Evolutionary conservation across 2,329 filamentous ascomycete genomes (phyloP), one percentile per base, ranked within the genome.

Genomic region (Didymella pinodella): DNA sequence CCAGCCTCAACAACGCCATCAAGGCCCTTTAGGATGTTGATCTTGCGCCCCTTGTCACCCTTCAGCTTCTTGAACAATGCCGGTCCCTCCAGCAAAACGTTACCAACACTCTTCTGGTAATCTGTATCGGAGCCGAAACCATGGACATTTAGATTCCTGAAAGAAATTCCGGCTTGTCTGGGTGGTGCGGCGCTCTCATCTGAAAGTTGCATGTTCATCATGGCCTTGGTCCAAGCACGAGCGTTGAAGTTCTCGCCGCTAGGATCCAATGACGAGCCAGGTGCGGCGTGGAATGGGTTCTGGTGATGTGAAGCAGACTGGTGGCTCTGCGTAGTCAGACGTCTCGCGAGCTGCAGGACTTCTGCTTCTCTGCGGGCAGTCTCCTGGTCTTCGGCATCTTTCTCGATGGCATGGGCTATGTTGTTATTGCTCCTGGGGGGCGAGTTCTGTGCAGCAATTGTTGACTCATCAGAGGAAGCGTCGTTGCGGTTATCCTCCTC

Each of bases 1-100:
- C 90, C 90, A 61, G 85, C 85, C 70, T 86, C 82, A 1, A 92
- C 86, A 0, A 91, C 71, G 26, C 89, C 89, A 63, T 91, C 88
- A 56, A 90, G 87, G 67, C 86, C 79, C 62, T 83, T 85, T 60
- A 92, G 77, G 65, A 92, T 92, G 67, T 92, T 86, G 64, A 90
- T 80, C 63, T 75, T 77, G 59, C 71, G 69, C 20, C 72, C 72
- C 47, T 72, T 73, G 57, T 70, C 54, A 38, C 75, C 73, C 58
- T 73, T 65, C 11, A 77, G 4, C 41, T 62, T 77, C 69, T 77
- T 78, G 41, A 73, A 67, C 1, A 78, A 47, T 12, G 77, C 79
- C 25, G 78, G 62, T 4, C 61, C 72, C 52, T 82, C 78, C 1
- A 83, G 61, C 71, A 75, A 78, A 48, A 83, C 67, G 57, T 83